Percentiles rank a stretch among this genome's conserved stretches.
Evolutionary conservation across 768 basidiomycete genomes (phyloP).

Genomic region (Pleurotus platypus): DNA sequence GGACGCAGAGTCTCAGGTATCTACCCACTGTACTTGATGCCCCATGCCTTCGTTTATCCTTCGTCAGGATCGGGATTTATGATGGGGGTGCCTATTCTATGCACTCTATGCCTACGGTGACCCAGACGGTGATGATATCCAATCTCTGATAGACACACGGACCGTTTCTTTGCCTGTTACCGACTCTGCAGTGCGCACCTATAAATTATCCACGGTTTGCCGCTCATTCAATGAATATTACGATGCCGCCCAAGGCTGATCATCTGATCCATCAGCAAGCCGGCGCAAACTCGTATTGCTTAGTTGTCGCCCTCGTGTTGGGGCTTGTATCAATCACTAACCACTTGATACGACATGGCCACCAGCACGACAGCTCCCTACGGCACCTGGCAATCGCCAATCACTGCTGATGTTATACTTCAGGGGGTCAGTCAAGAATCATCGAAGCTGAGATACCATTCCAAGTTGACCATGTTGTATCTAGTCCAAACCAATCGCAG

Average conservation of each 20-base stretch:
- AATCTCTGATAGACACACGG: slow-evolving; percentile 12
- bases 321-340: no score
- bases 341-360: background rate
- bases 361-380: slow-evolving; percentile 34
- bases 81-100: background rate
- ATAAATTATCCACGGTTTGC: no score
- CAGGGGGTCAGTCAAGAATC: slow-evolving; percentile 7
- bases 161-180: no score
- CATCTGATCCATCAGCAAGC: no score
- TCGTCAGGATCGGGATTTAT: background rate
- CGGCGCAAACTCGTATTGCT: no score
- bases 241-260: no score
- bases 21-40: background rate
- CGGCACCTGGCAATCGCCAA: slow-evolving; percentile 55
- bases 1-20: slow-evolving; percentile 4
- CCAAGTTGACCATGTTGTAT: background rate
- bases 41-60: background rate
- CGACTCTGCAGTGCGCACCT: no score
- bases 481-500: slow-evolving; percentile 11
- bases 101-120: slow-evolving; percentile 19
- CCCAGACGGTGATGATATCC: slow-evolving; percentile 18
- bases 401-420: slow-evolving; percentile 14
- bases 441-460: no score
- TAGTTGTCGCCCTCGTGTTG: no score
- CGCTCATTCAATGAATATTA: no score